phyloP scores from a whole-genome alignment of 2,329 filamentous ascomycete genomes.

The Colletotrichum siamense region DNA sequence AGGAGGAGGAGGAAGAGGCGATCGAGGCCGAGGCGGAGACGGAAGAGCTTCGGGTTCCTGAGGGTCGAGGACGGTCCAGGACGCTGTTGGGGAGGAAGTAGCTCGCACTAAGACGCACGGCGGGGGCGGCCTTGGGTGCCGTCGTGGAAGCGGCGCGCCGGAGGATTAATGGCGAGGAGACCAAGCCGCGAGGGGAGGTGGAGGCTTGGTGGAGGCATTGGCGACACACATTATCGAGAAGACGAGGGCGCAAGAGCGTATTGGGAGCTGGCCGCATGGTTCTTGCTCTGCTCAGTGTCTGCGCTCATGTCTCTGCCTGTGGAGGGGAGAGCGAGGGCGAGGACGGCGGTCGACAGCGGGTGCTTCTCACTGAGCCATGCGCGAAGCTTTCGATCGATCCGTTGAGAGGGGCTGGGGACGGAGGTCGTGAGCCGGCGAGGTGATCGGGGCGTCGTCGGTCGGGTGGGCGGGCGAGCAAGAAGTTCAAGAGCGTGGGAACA shows the following conservation, averaged over 20 bases:
- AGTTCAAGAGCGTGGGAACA: not conserved
- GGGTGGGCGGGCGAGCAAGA: not conserved
- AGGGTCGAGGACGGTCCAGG: constrained; percentile 2
- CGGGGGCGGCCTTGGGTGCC: constrained; percentile 13
- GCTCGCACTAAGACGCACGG: constrained; percentile 19
- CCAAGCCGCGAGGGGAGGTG: not conserved
- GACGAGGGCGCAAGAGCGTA: constrained; percentile 14
- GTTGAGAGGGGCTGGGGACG: not conserved
- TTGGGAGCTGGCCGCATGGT: constrained; percentile 22
- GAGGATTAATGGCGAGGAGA: not conserved
- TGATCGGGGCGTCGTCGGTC: not conserved
- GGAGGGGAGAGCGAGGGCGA: not conserved
- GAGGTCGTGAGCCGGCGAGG: not conserved
- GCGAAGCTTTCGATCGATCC: not conserved
- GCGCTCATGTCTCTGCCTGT: constrained; percentile 20
- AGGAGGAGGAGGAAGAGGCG: not conserved
- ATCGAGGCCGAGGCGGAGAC: constrained; percentile 3
- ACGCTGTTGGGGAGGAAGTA: constrained; percentile 24
- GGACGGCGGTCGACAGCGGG: not conserved
- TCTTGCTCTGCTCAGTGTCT: constrained; percentile 14
- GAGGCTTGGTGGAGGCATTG: constrained; percentile 13
- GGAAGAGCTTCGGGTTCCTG: constrained; percentile 8
- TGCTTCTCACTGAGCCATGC: not conserved
- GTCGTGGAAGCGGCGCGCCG: constrained; percentile 10
- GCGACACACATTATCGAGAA: constrained; percentile 19